A percentile compares a stretch with the other conserved stretches of the same genome.
Conservation (phyloP, 768 basidiomycete genomes). For the Rhodotorula kratochvilovae region DNA sequence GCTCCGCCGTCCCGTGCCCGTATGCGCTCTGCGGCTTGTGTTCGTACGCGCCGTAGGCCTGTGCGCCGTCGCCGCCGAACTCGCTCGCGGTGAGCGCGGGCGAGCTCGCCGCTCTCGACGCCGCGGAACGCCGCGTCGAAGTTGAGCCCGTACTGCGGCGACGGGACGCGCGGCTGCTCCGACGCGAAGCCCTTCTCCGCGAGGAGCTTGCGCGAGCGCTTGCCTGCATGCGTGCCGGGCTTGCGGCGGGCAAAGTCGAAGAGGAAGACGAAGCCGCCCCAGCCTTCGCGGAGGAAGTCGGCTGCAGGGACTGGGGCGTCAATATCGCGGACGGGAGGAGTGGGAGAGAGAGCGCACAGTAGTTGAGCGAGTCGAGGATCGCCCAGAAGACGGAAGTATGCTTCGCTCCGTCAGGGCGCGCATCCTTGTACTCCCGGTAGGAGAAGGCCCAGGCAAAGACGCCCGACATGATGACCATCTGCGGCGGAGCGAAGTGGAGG, state of each 20-base stretch:
- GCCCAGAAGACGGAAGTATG: conserved; percentile 61
- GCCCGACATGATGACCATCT: conserved; percentile 78
- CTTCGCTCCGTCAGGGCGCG: conserved; percentile 39
- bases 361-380: conserved; percentile 58
- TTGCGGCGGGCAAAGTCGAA: conserved; percentile 50
- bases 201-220: conserved; percentile 3
- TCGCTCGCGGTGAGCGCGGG: neutral
- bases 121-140: conserved; percentile 30
- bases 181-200: neutral
- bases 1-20: too few relatives aligned
- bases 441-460: conserved; percentile 83
- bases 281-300: conserved; percentile 67
- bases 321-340: neutral
- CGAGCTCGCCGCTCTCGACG: neutral
- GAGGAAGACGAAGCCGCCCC: conserved; percentile 62
- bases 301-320: conserved; percentile 40
- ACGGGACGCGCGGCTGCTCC: neutral
- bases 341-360: conserved; percentile 40
- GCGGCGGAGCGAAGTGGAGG: neutral
- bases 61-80: too few relatives aligned
- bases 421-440: conserved; percentile 61
- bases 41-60: too few relatives aligned
- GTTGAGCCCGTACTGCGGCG: conserved; percentile 16
- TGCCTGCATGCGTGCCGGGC: conserved; percentile 39
- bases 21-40: neutral